Evolutionary conservation across 2,329 filamentous ascomycete genomes (phyloP).

Genomic region (Drechslerella stenobrocha): DNA sequence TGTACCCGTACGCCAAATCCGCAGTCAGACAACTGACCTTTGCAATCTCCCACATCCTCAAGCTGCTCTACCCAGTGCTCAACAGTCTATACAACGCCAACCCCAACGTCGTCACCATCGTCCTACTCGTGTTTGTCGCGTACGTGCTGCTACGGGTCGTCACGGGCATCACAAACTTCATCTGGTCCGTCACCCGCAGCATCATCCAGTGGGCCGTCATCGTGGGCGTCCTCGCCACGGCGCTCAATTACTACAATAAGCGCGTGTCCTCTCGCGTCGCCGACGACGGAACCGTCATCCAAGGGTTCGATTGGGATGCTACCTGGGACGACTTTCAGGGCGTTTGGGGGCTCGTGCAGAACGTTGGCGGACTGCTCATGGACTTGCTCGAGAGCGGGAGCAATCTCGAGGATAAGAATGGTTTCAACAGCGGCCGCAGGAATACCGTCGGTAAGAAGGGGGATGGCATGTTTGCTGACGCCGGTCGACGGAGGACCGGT

Average conservation of each 20-base stretch:
- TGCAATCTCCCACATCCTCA: slow-evolving; percentile 19
- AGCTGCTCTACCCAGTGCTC: slow-evolving; percentile 35
- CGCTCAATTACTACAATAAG: slow-evolving; percentile 26
- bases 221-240: slow-evolving; percentile 6
- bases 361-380: slow-evolving; percentile 30
- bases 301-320: slow-evolving; percentile 43
- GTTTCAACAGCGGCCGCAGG: slow-evolving; percentile 29
- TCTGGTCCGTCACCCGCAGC: slow-evolving; percentile 34
- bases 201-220: slow-evolving; percentile 37
- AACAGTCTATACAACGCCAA: slow-evolving; percentile 39
- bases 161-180: slow-evolving; percentile 20
- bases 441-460: slow-evolving; percentile 26
- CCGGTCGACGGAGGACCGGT: neutral
- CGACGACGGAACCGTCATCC: slow-evolving; percentile 23
- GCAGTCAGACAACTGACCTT: slow-evolving; percentile 4
- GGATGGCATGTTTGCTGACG: slow-evolving; percentile 11
- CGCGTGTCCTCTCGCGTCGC: slow-evolving; percentile 9
- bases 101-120: slow-evolving; percentile 31
- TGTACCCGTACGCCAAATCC: slow-evolving; percentile 23
- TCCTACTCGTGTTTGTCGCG: slow-evolving; percentile 24
- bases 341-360: slow-evolving; percentile 31
- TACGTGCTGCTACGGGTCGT: slow-evolving; percentile 21
- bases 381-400: slow-evolving; percentile 40
- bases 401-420: slow-evolving; percentile 26
- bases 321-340: slow-evolving; percentile 28